These are phyloP conservation scores for Quercus phellos DNA, from an alignment of 331 rosid species.

Conservation along the genomic window DNA sequence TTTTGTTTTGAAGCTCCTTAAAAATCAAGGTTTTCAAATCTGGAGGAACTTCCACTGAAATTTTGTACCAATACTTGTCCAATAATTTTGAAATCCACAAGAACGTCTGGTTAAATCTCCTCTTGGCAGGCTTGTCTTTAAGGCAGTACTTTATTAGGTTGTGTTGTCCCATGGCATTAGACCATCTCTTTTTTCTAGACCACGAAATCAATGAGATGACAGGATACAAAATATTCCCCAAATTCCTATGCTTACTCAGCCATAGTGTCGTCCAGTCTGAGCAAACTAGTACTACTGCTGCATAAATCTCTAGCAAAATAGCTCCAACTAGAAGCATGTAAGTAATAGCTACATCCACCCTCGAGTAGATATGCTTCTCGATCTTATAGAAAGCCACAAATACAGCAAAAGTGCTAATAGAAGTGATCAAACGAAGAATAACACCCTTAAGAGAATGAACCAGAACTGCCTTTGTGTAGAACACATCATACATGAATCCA, in stretches of 20 bases:
- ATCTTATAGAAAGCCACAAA: background rate
- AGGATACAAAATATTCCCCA: background rate
- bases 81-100: background rate
- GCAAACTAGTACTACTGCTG: background rate
- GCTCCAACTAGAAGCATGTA: background rate
- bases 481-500: conserved; percentile 37
- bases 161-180: background rate
- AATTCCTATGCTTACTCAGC: background rate
- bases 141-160: background rate
- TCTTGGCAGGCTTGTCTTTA: background rate
- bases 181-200: background rate
- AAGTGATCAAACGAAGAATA: conserved; percentile 8
- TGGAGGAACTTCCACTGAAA: background rate
- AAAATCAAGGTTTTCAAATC: background rate
- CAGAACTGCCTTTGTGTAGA: conserved; percentile 31
- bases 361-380: background rate
- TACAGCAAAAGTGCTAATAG: background rate
- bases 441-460: conserved; percentile 1
- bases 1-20: background rate
- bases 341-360: background rate
- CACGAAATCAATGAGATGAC: background rate
- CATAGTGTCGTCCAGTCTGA: conserved; percentile 16
- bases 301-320: background rate
- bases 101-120: background rate
- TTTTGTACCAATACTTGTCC: background rate